These are phyloP conservation scores for Colletotrichum orbiculare DNA, from an alignment of 2,329 filamentous ascomycete genomes.

Conservation along the genomic window DNA sequence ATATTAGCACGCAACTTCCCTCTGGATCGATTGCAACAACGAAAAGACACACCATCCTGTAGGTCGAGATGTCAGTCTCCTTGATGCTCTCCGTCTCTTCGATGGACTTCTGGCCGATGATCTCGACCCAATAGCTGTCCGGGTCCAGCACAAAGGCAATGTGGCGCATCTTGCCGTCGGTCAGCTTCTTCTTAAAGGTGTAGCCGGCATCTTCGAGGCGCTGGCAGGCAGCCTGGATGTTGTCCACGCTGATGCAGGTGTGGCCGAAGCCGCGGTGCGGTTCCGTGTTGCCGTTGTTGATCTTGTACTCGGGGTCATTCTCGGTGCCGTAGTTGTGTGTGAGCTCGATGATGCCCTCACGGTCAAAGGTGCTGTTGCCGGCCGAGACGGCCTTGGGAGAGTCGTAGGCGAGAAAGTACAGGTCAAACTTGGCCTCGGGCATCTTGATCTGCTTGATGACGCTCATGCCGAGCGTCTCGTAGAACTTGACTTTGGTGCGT, in stretches of 20 bases:
- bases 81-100: conserved; percentile 79
- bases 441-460: conserved; percentile 83
- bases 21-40: too few species aligned
- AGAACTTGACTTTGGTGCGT: conserved; percentile 78
- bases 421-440: conserved; percentile 90
- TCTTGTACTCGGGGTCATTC: conserved; percentile 80
- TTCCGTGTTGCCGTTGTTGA: conserved; percentile 92
- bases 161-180: conserved; percentile 85
- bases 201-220: conserved; percentile 91
- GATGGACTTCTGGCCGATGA: conserved; percentile 77
- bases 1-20: neutral
- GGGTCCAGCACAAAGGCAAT: conserved; percentile 94
- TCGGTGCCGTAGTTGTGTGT: conserved; percentile 91
- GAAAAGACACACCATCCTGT: conserved; percentile 70
- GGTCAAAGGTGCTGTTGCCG: conserved; percentile 79
- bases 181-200: conserved; percentile 93
- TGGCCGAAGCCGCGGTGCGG: conserved; percentile 88
- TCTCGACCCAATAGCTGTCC: conserved; percentile 88
- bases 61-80: conserved; percentile 78
- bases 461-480: conserved; percentile 90
- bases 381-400: conserved; percentile 78
- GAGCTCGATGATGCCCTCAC: conserved; percentile 90
- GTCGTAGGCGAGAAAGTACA: conserved; percentile 96
- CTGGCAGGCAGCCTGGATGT: conserved; percentile 90
- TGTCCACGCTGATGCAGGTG: conserved; percentile 83